A percentile compares a stretch with the other conserved stretches of the same genome.
Evolutionary conservation across 1,139 yeast species (phyloP).

Genomic region (Debaryomyces robertsiae): DNA sequence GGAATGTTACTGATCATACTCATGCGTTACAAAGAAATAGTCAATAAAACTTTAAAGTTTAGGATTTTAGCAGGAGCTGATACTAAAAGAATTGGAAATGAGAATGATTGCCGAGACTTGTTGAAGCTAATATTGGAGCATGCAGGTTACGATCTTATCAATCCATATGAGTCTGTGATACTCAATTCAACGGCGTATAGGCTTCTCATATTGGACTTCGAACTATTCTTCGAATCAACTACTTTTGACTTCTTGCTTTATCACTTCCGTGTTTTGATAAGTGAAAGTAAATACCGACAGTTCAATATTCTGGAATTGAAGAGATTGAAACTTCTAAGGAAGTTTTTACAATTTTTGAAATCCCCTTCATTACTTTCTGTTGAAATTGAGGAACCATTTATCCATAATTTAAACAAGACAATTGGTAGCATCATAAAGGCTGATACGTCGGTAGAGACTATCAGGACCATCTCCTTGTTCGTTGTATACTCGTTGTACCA

Average conservation of each 20-base stretch:
- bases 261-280: slow-evolving; percentile 58
- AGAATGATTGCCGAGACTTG: slow-evolving; percentile 14
- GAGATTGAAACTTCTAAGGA: slow-evolving; percentile 55
- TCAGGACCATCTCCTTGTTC: slow-evolving; percentile 36
- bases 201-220: slow-evolving; percentile 36
- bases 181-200: slow-evolving; percentile 34
- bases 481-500: slow-evolving; percentile 40
- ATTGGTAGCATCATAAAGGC: slow-evolving; percentile 22
- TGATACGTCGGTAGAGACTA: slow-evolving; percentile 44
- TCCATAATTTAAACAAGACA: slow-evolving; percentile 24
- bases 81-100: neutral
- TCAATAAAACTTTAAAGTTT: slow-evolving; percentile 24
- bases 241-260: slow-evolving; percentile 53
- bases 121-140: slow-evolving; percentile 26
- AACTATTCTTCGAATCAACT: slow-evolving; percentile 39
- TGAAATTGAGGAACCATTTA: slow-evolving; percentile 6
- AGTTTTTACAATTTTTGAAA: slow-evolving; percentile 55
- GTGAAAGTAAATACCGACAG: slow-evolving; percentile 49
- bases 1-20: slow-evolving; percentile 38
- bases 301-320: slow-evolving; percentile 55
- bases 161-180: slow-evolving; percentile 33
- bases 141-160: slow-evolving; percentile 29
- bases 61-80: slow-evolving; percentile 3
- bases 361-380: slow-evolving; percentile 20
- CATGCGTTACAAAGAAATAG: slow-evolving; percentile 29